A percentile compares a stretch with the other conserved stretches of the same genome.
Conservation (phyloP, 257 asterid species). For the Eucommia ulmoides region DNA sequence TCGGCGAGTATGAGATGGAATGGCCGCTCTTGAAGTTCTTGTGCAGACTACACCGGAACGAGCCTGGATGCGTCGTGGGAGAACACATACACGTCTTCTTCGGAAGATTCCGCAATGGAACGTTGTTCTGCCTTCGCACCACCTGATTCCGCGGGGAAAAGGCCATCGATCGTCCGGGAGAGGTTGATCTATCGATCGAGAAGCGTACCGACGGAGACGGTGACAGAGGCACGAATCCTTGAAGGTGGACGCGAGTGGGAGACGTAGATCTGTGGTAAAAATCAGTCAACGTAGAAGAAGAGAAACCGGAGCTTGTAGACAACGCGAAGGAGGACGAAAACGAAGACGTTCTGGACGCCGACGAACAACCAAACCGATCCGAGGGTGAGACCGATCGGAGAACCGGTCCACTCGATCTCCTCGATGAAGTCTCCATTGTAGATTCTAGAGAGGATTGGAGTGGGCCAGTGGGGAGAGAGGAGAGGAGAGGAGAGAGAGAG, state of each 20-base stretch:
- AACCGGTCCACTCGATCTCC: conserved; percentile 41
- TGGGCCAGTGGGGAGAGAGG: background rate
- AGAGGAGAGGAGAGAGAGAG: background rate
- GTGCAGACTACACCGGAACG: conserved; percentile 82
- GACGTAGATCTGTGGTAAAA: conserved; percentile 57
- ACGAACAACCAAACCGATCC: conserved; percentile 20
- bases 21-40: conserved; percentile 29
- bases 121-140: conserved; percentile 33
- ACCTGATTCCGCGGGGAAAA: conserved; percentile 48
- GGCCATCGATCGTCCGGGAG: conserved; percentile 55
- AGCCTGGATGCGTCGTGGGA: conserved; percentile 85
- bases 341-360: conserved; percentile 22
- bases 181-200: conserved; percentile 62
- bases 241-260: conserved; percentile 74
- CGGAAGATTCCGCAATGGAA: conserved; percentile 9
- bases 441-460: background rate
- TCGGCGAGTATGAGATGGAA: conserved; percentile 43
- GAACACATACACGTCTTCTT: conserved; percentile 85
- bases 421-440: conserved; percentile 43
- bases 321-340: no score
- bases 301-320: conserved; percentile 28
- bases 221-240: conserved; percentile 42
- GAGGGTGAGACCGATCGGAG: conserved; percentile 32
- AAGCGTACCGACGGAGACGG: conserved; percentile 62
- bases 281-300: conserved; percentile 26